A percentile compares a stretch with the other conserved stretches of the same genome.
These are phyloP conservation scores for Chlamydomonas sphaeroides DNA, from an alignment of 139 green algal species.

Conservation along the genomic window DNA sequence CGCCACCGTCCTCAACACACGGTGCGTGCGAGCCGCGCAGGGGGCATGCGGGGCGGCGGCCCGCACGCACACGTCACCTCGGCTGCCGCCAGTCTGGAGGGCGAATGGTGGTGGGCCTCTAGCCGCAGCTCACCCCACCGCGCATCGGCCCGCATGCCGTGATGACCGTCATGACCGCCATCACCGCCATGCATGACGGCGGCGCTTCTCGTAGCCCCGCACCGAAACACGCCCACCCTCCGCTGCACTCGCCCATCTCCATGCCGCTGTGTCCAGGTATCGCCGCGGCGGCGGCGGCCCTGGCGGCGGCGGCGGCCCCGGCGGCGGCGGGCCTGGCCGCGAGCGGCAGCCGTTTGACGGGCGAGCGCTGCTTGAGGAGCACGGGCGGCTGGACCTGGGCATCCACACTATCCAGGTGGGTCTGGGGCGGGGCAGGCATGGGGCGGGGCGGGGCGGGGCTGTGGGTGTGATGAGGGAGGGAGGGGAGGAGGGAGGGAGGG, in stretches of 20 bases:
- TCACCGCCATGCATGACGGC: too few relatives aligned
- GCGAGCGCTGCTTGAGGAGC: constrained; percentile 35
- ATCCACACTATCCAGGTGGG: constrained; percentile 24
- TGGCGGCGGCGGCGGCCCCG: constrained; percentile 10
- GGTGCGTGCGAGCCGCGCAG: not conserved
- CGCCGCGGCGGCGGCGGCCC: not conserved
- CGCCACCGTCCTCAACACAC: constrained; percentile 61
- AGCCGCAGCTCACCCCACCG: too few relatives aligned
- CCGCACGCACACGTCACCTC: not conserved
- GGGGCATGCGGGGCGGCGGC: not conserved
- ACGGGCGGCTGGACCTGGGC: constrained; percentile 28
- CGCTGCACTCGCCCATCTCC: too few relatives aligned
- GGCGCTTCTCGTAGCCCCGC: too few relatives aligned
- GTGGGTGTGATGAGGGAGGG: not conserved
- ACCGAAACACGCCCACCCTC: too few relatives aligned
- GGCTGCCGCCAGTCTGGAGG: not conserved
- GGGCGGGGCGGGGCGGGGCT: not conserved
- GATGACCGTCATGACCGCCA: too few relatives aligned
- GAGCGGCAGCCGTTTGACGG: constrained; percentile 56
- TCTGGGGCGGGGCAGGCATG: not conserved
- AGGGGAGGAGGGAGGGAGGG: not conserved
- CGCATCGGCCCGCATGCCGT: too few relatives aligned
- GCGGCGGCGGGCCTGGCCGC: not conserved
- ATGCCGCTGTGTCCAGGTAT: not conserved
- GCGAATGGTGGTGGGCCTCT: too few relatives aligned